Percentiles rank a stretch among this genome's conserved stretches.
phyloP scores from a whole-genome alignment of 2,329 filamentous ascomycete genomes.

The Endoconidiophora polonica region DNA sequence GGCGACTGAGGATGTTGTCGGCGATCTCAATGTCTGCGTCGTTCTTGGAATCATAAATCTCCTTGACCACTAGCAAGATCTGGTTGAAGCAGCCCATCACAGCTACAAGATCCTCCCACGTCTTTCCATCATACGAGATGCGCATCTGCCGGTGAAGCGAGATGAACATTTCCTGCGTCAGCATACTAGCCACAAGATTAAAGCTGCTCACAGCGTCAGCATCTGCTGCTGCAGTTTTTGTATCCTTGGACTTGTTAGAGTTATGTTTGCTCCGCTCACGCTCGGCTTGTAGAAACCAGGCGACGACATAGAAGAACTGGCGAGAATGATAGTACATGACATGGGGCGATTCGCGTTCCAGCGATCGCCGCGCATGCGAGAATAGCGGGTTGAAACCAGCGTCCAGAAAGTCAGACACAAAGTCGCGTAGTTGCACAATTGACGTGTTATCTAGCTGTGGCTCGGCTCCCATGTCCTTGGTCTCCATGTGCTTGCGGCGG shows the following conservation, averaged over 20 bases:
- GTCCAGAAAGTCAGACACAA: slow-evolving; percentile 87
- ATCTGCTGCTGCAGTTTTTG: slow-evolving; percentile 15
- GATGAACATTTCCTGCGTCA: slow-evolving; percentile 92
- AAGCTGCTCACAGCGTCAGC: slow-evolving; percentile 54
- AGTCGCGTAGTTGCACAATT: slow-evolving; percentile 59
- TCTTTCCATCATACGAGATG: slow-evolving; percentile 60
- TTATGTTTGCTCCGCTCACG: slow-evolving; percentile 50
- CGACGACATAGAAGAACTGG: slow-evolving; percentile 83
- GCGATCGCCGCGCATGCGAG: slow-evolving; percentile 66
- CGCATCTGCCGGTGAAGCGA: slow-evolving; percentile 73
- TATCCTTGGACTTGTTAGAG: slow-evolving; percentile 27
- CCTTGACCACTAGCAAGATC: slow-evolving; percentile 78
- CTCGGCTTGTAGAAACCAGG: slow-evolving; percentile 86
- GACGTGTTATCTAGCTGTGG: slow-evolving; percentile 55
- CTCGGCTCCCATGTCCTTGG: slow-evolving; percentile 60
- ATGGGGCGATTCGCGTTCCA: slow-evolving; percentile 77
- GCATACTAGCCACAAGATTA: slow-evolving; percentile 69
- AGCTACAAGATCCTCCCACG: slow-evolving; percentile 72
- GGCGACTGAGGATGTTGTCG: slow-evolving; percentile 86
- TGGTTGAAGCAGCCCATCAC: slow-evolving; percentile 92
- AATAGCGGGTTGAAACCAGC: slow-evolving; percentile 91
- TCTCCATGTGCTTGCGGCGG: slow-evolving; percentile 43
- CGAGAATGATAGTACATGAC: slow-evolving; percentile 59
- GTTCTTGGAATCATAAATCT: slow-evolving; percentile 68
- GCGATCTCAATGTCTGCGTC: slow-evolving; percentile 97